Evolutionary conservation across 331 rosid species (phyloP).

Genomic region (Malus hybrid): DNA sequence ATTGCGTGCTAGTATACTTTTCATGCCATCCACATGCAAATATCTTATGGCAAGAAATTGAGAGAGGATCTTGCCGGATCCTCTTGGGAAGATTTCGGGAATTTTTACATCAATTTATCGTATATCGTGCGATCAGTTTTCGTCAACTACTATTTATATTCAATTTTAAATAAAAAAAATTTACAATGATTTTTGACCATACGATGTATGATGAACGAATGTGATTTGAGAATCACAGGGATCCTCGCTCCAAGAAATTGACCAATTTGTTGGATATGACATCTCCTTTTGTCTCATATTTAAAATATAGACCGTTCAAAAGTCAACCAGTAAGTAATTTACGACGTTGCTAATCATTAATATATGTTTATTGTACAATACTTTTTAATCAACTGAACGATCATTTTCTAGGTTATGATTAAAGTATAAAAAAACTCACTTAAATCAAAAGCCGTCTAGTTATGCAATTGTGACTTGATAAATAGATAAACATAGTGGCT

Average conservation of each 20-base stretch:
- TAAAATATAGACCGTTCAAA: background rate
- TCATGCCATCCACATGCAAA: slow-evolving; percentile 6
- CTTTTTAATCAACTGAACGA: background rate
- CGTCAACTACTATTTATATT: no score
- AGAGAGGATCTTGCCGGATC: no score
- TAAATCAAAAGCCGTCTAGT: no score
- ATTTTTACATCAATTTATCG: rapidly evolving
- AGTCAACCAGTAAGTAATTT: no score
- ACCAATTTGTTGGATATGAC: slow-evolving; percentile 2
- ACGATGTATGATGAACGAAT: rapidly evolving
- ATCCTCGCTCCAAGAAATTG: background rate
- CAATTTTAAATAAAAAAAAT: no score
- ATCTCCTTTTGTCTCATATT: background rate
- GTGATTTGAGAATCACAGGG: no score
- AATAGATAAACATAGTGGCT: background rate
- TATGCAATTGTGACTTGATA: no score
- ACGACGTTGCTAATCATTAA: no score
- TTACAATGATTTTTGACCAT: no score
- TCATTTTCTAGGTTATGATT: background rate
- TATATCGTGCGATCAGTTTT: rapidly evolving
- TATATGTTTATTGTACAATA: no score
- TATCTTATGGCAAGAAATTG: background rate
- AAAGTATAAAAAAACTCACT: no score
- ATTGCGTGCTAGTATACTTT: background rate
- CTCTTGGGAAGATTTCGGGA: no score